Evolutionary conservation across 73 alveolate species (phyloP).

Genomic region (Paramecium tetraurelia): DNA sequence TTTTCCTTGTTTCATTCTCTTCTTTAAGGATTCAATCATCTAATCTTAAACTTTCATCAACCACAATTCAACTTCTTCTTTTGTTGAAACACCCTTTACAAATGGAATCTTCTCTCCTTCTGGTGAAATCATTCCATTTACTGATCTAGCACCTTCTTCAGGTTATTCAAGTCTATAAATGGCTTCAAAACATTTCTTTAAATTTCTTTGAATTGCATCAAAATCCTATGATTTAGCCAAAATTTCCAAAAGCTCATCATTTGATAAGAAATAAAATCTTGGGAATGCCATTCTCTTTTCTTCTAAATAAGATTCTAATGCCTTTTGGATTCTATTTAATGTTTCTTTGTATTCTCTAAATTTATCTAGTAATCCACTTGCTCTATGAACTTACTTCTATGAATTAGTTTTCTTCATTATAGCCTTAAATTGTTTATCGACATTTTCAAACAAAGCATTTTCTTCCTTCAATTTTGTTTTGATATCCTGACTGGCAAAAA

Average conservation of each 20-base stretch:
- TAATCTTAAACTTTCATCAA: slow-evolving; percentile 83
- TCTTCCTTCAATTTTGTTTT: slow-evolving; percentile 93
- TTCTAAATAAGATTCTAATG: slow-evolving; percentile 92
- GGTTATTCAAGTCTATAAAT: slow-evolving; percentile 74
- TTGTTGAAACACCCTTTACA: slow-evolving; percentile 68
- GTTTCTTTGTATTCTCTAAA: slow-evolving; percentile 87
- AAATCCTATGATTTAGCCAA: slow-evolving; percentile 93
- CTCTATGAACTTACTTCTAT: slow-evolving; percentile 86
- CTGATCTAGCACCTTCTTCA: slow-evolving; percentile 71
- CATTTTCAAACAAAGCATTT: slow-evolving; percentile 88
- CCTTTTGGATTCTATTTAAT: slow-evolving; percentile 91
- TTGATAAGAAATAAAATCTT: slow-evolving; percentile 95
- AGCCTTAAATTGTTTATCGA: slow-evolving; percentile 90
- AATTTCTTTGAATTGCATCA: slow-evolving; percentile 86
- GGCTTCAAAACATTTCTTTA: slow-evolving; percentile 89
- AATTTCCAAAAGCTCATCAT: slow-evolving; percentile 96
- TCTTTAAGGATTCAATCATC: slow-evolving; percentile 91
- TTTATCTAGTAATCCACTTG: slow-evolving; percentile 75
- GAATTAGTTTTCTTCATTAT: slow-evolving; percentile 90
- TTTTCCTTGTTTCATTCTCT: slow-evolving; percentile 84
- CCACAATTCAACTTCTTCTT: slow-evolving; percentile 96
- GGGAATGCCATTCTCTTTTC: slow-evolving; percentile 97
- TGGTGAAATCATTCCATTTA: slow-evolving; percentile 72
- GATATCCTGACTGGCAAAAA: slow-evolving; percentile 96
- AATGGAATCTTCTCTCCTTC: slow-evolving; percentile 84